Percentiles rank a stretch among this genome's conserved stretches.
Evolutionary conservation across 179 eudicot species (phyloP).

Genomic region (Actinidia polygama): DNA sequence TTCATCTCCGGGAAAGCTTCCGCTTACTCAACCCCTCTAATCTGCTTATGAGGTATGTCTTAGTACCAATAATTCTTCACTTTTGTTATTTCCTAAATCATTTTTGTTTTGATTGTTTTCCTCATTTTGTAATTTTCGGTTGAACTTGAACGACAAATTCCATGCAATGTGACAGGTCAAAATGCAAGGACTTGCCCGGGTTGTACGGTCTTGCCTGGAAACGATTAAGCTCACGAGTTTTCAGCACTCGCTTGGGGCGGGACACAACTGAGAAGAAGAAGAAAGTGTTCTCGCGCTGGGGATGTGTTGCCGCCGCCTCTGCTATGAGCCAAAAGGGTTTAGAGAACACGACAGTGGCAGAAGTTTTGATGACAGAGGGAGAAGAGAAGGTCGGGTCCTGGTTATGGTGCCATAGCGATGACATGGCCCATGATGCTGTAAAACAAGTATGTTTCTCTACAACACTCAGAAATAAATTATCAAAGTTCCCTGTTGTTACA

Average conservation of each 20-base stretch:
- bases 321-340: constrained; percentile 52
- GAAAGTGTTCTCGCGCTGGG: constrained; percentile 36
- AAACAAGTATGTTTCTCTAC: constrained; percentile 50
- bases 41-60: neutral
- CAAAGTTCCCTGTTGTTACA: neutral
- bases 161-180: constrained; percentile 18
- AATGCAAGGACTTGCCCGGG: constrained; percentile 63
- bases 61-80: neutral
- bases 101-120: neutral
- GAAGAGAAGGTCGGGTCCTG: constrained; percentile 67
- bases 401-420: constrained; percentile 75
- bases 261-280: constrained; percentile 29
- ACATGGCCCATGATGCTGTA: constrained; percentile 71
- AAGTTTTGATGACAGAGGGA: constrained; percentile 71
- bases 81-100: too few species aligned
- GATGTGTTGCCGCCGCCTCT: constrained; percentile 44
- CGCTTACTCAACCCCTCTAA: neutral
- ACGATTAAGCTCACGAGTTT: constrained; percentile 39
- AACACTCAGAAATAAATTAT: neutral
- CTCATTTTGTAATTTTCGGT: neutral
- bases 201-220: constrained; percentile 52
- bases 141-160: neutral
- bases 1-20: constrained; percentile 12
- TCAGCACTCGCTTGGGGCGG: constrained; percentile 29
- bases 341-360: constrained; percentile 71